Percentiles rank a stretch among this genome's conserved stretches.
These are phyloP conservation scores for Lipomyces anomalus DNA, from an alignment of 805 yeast species.

Conservation along the genomic window DNA sequence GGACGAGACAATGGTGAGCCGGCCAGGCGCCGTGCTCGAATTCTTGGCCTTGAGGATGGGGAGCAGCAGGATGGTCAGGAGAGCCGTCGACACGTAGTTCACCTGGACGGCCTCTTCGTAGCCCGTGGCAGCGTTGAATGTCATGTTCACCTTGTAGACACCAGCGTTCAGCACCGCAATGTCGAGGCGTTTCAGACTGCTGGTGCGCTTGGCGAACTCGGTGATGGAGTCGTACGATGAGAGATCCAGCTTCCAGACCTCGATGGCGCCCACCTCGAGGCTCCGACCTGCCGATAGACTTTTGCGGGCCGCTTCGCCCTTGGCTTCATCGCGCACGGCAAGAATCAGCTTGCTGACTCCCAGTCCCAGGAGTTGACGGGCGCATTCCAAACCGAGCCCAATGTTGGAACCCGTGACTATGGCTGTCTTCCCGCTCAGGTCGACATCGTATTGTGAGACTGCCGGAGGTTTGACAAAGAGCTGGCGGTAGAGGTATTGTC, in stretches of 20 bases:
- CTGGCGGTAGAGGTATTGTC: too few relatives aligned
- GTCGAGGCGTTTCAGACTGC: background rate
- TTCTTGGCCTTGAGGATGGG: background rate
- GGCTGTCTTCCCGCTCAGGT: too few relatives aligned
- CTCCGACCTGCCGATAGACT: too few relatives aligned
- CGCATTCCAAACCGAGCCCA: too few relatives aligned
- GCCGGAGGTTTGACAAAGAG: too few relatives aligned
- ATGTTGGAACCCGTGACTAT: too few relatives aligned
- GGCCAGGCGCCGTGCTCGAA: background rate
- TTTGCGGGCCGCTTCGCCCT: too few relatives aligned
- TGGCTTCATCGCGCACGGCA: too few relatives aligned
- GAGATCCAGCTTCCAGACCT: constrained; percentile 5
- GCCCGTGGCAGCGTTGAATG: background rate
- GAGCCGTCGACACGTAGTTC: background rate
- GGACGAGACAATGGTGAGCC: background rate
- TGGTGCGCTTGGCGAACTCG: background rate
- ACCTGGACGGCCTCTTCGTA: constrained; percentile 1
- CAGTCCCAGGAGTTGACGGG: too few relatives aligned
- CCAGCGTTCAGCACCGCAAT: constrained; percentile 1
- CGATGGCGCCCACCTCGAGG: constrained; percentile 5
- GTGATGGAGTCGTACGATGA: constrained; percentile 1
- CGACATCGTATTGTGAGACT: too few relatives aligned
- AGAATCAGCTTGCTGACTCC: too few relatives aligned
- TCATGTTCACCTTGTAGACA: background rate
- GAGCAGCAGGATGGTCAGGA: background rate